Evolutionary conservation across 176 grass and related monocot genomes (phyloP), one percentile per base, ranked within the genome.

Genomic region (Pharus latifolius): DNA sequence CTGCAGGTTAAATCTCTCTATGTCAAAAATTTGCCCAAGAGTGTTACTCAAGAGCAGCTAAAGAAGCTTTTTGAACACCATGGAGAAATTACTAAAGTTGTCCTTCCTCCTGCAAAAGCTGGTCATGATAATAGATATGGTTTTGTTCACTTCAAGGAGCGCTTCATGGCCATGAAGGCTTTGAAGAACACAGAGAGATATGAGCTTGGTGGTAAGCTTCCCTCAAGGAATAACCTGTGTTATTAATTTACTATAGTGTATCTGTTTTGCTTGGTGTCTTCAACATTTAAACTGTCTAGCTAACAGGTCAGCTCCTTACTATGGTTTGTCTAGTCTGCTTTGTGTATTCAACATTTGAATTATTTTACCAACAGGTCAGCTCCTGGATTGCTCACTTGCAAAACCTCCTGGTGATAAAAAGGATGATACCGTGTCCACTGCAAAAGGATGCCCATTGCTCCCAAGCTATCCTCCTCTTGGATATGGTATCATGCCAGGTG

Each of bases 81-180:
- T 63, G 94, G 94, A 50, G 87, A 88, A 74, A 88, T 98, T 51
- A 87, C 73, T 30, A 93, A 98, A 77, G 75, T 93, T 56, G 68
- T 98, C 31, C 66, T 98, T 58, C 89, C 89, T 33, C 89, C 94
- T 51, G 54, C 86, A 79, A 98, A 90, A 80, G 20, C 70, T 71
- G 89, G 94, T 4, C 89, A 98, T 74, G 84, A 88, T 70, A 98
- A 93, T 67, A 79, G 86, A 55, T 98, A 85, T 40, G 94, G 86
- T 73, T 98, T 98, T 85, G 86, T 98, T 65, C 89, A 98, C 84
- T 98, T 98, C 49, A 90, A 85, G 76, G 81, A 98, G 41, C 49
- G 72, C 4, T 62, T 64, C 50, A 89, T 70, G 72, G 94, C 81
- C 23, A 98, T 93, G 84, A 90, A 87, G 77, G 86, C 94, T 63